Evolutionary conservation across 441 rosid species (phyloP).

Genomic region (Gossypium schwendimanii): DNA sequence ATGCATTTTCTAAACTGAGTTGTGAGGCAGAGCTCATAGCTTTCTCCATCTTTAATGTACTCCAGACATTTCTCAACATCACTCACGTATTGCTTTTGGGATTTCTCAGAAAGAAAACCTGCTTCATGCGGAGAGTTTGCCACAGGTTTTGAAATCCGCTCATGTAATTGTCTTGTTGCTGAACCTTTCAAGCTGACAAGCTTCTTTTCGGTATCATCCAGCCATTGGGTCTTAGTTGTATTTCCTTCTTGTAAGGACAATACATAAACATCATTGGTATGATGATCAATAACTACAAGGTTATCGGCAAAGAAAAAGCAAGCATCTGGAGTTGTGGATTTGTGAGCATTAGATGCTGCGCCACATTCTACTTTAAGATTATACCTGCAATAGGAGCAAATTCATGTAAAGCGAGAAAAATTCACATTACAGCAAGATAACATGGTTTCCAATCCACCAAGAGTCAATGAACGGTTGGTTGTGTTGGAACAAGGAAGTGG

Average conservation of each 20-base stretch:
- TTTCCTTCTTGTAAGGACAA: slow-evolving; percentile 52
- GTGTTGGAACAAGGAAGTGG: background rate
- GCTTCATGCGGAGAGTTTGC: slow-evolving; percentile 22
- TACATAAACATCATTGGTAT: slow-evolving; percentile 57
- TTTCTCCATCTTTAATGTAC: slow-evolving; percentile 89
- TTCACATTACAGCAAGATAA: background rate
- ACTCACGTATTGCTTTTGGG: slow-evolving; percentile 53
- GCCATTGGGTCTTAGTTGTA: slow-evolving; percentile 36
- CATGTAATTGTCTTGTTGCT: slow-evolving; percentile 20
- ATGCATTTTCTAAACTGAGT: slow-evolving; percentile 56
- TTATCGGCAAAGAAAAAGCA: slow-evolving; percentile 86
- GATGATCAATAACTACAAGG: slow-evolving; percentile 65
- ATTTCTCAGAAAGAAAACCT: slow-evolving; percentile 58
- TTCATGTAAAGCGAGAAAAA: background rate
- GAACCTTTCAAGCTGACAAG: slow-evolving; percentile 40
- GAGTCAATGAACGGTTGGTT: background rate
- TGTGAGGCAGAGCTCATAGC: slow-evolving; percentile 96
- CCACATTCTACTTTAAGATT: slow-evolving; percentile 93
- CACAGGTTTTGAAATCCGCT: slow-evolving; percentile 19
- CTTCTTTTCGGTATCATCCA: slow-evolving; percentile 61
- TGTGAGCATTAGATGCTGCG: slow-evolving; percentile 50
- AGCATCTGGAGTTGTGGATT: slow-evolving; percentile 80
- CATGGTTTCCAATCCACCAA: background rate
- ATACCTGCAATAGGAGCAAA: slow-evolving; percentile 41
- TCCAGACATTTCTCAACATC: slow-evolving; percentile 66